Evolutionary conservation across 441 rosid species (phyloP).

Genomic region (Macaranga tanarius): DNA sequence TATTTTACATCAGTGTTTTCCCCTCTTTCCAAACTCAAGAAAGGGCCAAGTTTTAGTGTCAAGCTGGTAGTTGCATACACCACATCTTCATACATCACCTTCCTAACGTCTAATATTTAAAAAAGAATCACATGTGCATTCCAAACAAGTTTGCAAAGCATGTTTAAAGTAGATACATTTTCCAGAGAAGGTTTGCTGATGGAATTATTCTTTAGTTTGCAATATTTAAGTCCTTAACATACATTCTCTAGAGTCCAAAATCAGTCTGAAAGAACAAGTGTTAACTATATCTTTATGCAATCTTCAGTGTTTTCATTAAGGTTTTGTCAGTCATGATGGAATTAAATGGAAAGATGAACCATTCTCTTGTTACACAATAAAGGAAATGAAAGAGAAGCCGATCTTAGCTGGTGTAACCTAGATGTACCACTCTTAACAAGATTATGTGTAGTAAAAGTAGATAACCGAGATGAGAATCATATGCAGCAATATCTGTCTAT

Average conservation of each 20-base stretch:
- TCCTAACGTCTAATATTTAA: background rate
- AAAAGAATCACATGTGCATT: background rate
- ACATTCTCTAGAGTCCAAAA: background rate
- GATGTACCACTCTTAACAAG: background rate
- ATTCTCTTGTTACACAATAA: background rate
- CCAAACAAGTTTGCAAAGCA: background rate
- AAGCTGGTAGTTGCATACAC: background rate
- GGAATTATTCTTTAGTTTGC: conserved; percentile 1
- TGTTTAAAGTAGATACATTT: background rate
- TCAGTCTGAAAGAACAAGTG: background rate
- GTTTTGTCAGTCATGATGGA: background rate
- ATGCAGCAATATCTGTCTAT: background rate
- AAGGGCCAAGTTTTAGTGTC: background rate
- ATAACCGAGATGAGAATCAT: background rate
- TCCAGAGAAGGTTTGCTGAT: background rate
- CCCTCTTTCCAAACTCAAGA: background rate
- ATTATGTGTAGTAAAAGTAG: background rate
- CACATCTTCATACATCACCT: background rate
- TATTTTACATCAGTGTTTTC: background rate
- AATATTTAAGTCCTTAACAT: background rate
- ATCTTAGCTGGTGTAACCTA: background rate
- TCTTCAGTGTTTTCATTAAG: background rate
- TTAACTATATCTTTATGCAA: background rate
- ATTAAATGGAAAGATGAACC: background rate
- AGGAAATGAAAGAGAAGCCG: background rate